Conservation (phyloP, 2,329 filamentous ascomycete genomes). For the Cytospora leucostoma region DNA sequence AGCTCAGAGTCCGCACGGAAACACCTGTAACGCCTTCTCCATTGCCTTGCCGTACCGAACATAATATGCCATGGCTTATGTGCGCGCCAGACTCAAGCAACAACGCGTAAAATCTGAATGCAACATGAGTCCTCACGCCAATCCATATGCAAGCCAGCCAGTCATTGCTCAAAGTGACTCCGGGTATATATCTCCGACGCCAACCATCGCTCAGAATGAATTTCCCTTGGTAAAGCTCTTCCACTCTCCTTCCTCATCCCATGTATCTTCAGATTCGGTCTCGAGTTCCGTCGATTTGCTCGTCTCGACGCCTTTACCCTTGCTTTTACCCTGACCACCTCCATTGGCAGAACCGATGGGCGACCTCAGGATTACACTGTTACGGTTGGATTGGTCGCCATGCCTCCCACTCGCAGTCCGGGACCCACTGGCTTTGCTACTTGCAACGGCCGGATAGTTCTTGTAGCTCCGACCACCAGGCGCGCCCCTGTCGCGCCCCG, state of each 20-base stretch:
- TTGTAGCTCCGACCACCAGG: constrained; percentile 31
- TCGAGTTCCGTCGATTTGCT: constrained; percentile 46
- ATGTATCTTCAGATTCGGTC: constrained; percentile 23
- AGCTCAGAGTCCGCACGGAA: constrained; percentile 8
- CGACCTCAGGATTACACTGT: constrained; percentile 36
- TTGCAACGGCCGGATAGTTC: constrained; percentile 31
- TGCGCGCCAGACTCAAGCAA: constrained; percentile 1
- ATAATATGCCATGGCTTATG: constrained; percentile 1
- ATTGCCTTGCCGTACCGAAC: constrained; percentile 8
- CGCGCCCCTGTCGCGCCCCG: constrained; percentile 36
- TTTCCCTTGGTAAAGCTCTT: constrained; percentile 40
- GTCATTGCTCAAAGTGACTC: constrained; percentile 6
- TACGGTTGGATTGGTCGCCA: constrained; percentile 35
- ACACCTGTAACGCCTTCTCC: neutral
- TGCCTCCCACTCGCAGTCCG: constrained; percentile 45
- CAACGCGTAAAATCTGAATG: neutral
- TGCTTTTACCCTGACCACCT: constrained; percentile 42
- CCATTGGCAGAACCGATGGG: constrained; percentile 34
- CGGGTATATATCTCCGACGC: neutral
- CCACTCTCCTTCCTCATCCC: constrained; percentile 4
- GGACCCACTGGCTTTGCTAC: constrained; percentile 32
- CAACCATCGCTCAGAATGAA: constrained; percentile 41
- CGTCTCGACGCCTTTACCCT: constrained; percentile 53
- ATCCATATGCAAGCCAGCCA: constrained; percentile 19
- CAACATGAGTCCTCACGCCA: constrained; percentile 8